Base-by-base conservation (phyloP, 2,329 filamentous ascomycete genomes). In the Arthroderma sp. region DNA sequence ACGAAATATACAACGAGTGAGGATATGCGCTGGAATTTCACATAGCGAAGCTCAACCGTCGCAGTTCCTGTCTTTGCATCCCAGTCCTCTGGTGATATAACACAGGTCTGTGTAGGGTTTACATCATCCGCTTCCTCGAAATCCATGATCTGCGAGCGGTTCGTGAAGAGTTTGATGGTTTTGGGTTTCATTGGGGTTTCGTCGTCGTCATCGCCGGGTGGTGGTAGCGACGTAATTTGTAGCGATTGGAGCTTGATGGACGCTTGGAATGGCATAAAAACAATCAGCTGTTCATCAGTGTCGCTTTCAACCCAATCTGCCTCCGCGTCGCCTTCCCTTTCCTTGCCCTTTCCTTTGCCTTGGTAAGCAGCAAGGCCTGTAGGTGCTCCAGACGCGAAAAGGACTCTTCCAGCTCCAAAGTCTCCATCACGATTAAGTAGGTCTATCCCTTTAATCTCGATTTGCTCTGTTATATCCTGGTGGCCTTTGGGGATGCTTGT, bases 11-110 rank as follows among this genome's bases (percentile, higher is more conserved):
- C 55, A 11, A 94, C 82, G 55, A 98, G 60, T 49, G 81, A 91
- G 48, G 79, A 83, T 44, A 95, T 83, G 59, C 87, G 93, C 68
- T 96, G 91, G 71, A 96, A 98, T 69, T 95, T 95, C 66, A 98
- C 91, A 58, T 89, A 95, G 9, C 88, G 83, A 55, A 96, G 68
- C 38, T 74, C 67, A 44, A 89, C 67, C 55, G 73, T 83, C 9
- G 78, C 82, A 6, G 85, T 89, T 42, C 80, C 82, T 9, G 84
- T 78, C 38, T 73, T 70, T 41, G 59, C 49, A 62, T 87, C 84
- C 89, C 91, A 98, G 58, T 94, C 85, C 43, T 75, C 72, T 38
- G 80, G 70, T 49, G 74, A 71, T 37, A 98, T 72, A 55, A 81
- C 81, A 48, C 95, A 78, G 43, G 73, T 74, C 65, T 98, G 91